Percentiles rank a stretch among this genome's conserved stretches.
Evolutionary conservation across 768 basidiomycete species (phyloP).

Genomic region (Cubamyces sp.): DNA sequence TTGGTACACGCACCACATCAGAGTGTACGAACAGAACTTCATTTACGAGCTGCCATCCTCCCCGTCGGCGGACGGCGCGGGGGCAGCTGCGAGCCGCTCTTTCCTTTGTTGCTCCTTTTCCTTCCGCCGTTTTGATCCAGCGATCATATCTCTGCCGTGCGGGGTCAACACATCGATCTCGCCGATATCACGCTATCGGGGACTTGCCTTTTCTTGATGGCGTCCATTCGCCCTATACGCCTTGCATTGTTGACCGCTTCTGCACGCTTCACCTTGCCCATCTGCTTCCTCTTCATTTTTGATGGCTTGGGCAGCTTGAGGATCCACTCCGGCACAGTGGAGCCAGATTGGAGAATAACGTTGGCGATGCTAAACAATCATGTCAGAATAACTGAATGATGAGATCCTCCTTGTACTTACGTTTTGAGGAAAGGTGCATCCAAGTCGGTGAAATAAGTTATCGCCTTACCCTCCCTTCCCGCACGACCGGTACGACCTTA

Average conservation of each 20-base stretch:
- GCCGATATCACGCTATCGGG: background rate
- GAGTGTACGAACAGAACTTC: constrained; percentile 20
- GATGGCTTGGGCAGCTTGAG: constrained; percentile 92
- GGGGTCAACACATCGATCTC: constrained; percentile 8
- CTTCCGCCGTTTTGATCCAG: constrained; percentile 71
- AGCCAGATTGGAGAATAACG: constrained; percentile 92
- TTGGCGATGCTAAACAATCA: constrained; percentile 77
- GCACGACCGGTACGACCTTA: constrained; percentile 95
- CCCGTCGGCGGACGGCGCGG: constrained; percentile 12
- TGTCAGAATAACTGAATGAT: background rate
- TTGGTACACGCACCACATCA: constrained; percentile 20
- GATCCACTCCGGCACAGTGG: constrained; percentile 92
- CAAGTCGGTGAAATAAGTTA: constrained; percentile 95
- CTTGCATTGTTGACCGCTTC: constrained; percentile 75
- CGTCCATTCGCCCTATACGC: constrained; percentile 67
- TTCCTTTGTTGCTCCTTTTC: constrained; percentile 37
- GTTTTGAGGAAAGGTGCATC: constrained; percentile 92
- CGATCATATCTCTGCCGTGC: constrained; percentile 70
- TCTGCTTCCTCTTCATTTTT: constrained; percentile 81
- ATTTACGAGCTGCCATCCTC: constrained; percentile 16
- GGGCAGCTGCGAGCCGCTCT: constrained; percentile 7
- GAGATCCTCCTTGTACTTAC: constrained; percentile 44
- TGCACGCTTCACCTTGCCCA: constrained; percentile 84
- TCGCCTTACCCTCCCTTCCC: constrained; percentile 87
- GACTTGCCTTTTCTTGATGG: constrained; percentile 71